These are phyloP conservation scores for Gloeophyllum trabeum DNA, from an alignment of 768 basidiomycete genomes.

Conservation along the genomic window DNA sequence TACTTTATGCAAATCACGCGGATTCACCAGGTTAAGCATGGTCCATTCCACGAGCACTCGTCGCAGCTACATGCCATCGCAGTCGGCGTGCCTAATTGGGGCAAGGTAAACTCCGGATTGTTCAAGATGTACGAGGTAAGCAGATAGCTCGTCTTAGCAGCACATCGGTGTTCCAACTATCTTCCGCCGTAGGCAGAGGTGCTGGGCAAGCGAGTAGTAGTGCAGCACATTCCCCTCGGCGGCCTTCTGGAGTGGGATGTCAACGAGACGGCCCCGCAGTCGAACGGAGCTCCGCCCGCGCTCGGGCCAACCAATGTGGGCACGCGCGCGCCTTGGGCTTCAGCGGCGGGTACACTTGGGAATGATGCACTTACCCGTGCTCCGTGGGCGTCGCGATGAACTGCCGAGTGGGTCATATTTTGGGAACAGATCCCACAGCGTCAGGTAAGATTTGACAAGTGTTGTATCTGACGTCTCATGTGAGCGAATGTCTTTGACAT, in stretches of 20 bases:
- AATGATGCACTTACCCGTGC: too few relatives aligned
- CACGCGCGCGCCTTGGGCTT: too few relatives aligned
- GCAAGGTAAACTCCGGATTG: slow-evolving; percentile 81
- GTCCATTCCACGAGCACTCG: slow-evolving; percentile 89
- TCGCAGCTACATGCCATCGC: slow-evolving; percentile 85
- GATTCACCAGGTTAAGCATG: slow-evolving; percentile 70
- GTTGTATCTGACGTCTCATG: too few relatives aligned
- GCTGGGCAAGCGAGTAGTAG: slow-evolving; percentile 88
- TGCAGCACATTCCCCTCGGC: slow-evolving; percentile 86
- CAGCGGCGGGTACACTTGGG: too few relatives aligned
- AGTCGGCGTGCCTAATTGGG: slow-evolving; percentile 80
- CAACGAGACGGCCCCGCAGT: background rate
- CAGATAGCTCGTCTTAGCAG: background rate
- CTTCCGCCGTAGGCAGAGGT: slow-evolving; percentile 61
- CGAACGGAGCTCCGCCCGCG: too few relatives aligned
- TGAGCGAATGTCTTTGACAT: too few relatives aligned
- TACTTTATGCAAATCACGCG: slow-evolving; percentile 74
- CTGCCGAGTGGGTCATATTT: too few relatives aligned
- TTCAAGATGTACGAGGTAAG: slow-evolving; percentile 92
- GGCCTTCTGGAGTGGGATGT: slow-evolving; percentile 63
- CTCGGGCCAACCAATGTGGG: too few relatives aligned
- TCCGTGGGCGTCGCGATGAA: too few relatives aligned
- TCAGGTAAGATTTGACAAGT: too few relatives aligned
- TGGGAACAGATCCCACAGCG: too few relatives aligned
- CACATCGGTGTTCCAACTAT: background rate